Evolutionary conservation across 225 moss, liverwort and hornwort genomes (phyloP), one percentile per base, ranked within the genome.

Genomic region (Bryum argenteum): DNA sequence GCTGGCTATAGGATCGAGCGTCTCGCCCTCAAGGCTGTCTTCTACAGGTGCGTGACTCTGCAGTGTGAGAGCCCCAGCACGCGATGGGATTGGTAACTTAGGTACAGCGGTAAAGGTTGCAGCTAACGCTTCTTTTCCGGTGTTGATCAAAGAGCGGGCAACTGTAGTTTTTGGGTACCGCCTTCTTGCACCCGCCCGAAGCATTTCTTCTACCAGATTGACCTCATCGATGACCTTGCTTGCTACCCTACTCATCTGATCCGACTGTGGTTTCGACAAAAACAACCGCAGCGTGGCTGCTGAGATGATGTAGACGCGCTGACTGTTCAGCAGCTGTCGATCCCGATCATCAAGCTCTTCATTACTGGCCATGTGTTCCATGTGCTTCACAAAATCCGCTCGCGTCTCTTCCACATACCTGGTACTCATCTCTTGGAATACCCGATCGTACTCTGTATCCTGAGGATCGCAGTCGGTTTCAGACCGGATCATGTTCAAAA

Each of bases 221-320:
- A 0, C 9, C 22, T 78, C 66, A 0, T 78, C 71, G 3, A 66
- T 54, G 1, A 28, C 2, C 43, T 22, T 58, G 41, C 26, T 33
- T 33, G 33, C 33, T 33, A 0, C 33, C 18, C 5, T 24, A 5
- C 18, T 6, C 10, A 5, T 33, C 33, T 33, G 33, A 33, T 33
- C 33, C 0, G 16, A 3, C 0, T 5, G 18, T 28, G 19, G 2
- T 5, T 12, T 8, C 2, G 26, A 6, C 21, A 58, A 51, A 65
- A 52, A 1, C 8, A 77, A 44, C 2, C 33, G 52, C 6, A 77
- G 17, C 1, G 13, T 66, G 8, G n/a, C 6, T 3, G 0, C 17
- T 0, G 66, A 60, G 9, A 72, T 38, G n/a, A 71, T 65, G 42
- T 65, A 71, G 1, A 77, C 71, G 0, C 71, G 77, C 20, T 10